Percentiles rank a stretch among this genome's conserved stretches.
Evolutionary conservation across 306 rosid species (phyloP).

Genomic region (Cucumis hystrix): DNA sequence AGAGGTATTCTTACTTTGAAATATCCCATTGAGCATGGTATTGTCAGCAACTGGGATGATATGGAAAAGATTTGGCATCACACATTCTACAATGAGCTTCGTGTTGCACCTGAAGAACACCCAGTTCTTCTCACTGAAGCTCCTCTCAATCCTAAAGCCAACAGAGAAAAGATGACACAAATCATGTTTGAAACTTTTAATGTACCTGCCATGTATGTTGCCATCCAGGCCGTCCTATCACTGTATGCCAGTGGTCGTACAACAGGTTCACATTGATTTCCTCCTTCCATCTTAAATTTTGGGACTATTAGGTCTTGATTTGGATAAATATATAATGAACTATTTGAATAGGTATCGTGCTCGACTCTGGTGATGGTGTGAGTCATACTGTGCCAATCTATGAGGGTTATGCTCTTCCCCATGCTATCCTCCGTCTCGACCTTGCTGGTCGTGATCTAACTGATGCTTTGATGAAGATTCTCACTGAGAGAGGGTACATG

Average conservation of each 20-base stretch:
- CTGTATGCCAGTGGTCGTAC: constrained; percentile 98
- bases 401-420: constrained; percentile 94
- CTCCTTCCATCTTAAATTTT: not conserved
- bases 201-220: constrained; percentile 97
- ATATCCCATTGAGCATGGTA: constrained; percentile 95
- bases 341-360: constrained; percentile 57
- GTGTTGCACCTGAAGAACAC: constrained; percentile 98
- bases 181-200: constrained; percentile 97
- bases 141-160: constrained; percentile 94
- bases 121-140: constrained; percentile 98
- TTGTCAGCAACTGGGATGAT: constrained; percentile 98
- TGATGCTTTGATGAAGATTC: constrained; percentile 89
- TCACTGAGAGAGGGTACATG: constrained; percentile 97
- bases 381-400: constrained; percentile 96
- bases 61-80: constrained; percentile 99
- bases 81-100: constrained; percentile 91
- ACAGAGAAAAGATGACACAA: constrained; percentile 97
- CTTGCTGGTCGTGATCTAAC: constrained; percentile 98
- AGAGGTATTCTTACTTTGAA: constrained; percentile 96
- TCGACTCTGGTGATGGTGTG: constrained; percentile 97
- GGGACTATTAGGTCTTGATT: not conserved
- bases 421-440: constrained; percentile 92
- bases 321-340: not conserved
- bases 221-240: constrained; percentile 92
- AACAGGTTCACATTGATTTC: constrained; percentile 45